phyloP scores from a whole-genome alignment of 2,329 filamentous ascomycete genomes.

The Xylariaceae sp. region DNA sequence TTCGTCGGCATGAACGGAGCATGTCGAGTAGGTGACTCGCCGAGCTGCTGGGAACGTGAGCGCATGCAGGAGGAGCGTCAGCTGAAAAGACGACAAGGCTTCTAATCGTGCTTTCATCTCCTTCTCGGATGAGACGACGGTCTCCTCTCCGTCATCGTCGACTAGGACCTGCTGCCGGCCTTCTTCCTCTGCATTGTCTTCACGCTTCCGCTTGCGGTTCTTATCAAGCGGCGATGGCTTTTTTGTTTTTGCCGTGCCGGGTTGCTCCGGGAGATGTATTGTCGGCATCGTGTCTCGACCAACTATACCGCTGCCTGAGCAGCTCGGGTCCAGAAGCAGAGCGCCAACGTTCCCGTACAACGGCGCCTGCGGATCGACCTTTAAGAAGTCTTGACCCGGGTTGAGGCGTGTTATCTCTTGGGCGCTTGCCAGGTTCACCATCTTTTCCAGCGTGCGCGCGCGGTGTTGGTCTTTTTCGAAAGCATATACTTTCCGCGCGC shows the following conservation, averaged over 20 bases:
- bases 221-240: conserved; percentile 34
- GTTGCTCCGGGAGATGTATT: conserved; percentile 51
- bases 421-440: conserved; percentile 74
- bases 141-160: conserved; percentile 53
- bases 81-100: conserved; percentile 68
- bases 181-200: conserved; percentile 26
- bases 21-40: conserved; percentile 87
- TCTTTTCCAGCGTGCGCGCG: conserved; percentile 72
- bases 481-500: conserved; percentile 56
- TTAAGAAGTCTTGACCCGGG: conserved; percentile 74
- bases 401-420: conserved; percentile 61
- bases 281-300: conserved; percentile 74
- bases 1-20: conserved; percentile 79
- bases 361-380: conserved; percentile 58
- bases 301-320: conserved; percentile 91
- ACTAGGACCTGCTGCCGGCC: conserved; percentile 35
- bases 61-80: conserved; percentile 75
- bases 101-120: conserved; percentile 32
- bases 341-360: conserved; percentile 68
- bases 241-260: conserved; percentile 31
- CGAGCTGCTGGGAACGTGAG: conserved; percentile 70
- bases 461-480: conserved; percentile 72
- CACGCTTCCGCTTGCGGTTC: conserved; percentile 43
- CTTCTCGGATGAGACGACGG: conserved; percentile 46
- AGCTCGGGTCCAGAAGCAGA: conserved; percentile 86